Base-by-base conservation (phyloP, 1,139 yeast species). In the Entelexis paramagnoliae region DNA sequence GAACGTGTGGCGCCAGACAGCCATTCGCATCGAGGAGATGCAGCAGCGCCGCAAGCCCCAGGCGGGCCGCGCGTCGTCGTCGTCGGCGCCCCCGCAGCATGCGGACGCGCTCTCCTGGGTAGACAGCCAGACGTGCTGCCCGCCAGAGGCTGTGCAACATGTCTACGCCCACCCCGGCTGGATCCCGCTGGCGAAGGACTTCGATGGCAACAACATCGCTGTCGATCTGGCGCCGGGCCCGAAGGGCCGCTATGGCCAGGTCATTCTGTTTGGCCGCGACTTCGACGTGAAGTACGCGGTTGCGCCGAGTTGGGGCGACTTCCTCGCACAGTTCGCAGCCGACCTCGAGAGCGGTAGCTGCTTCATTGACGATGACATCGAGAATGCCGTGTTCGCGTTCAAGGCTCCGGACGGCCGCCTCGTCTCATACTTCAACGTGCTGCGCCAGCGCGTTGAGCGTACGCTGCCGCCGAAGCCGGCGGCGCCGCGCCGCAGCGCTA, bases 171-270 rank as follows among this genome's bases (percentile, higher is more conserved):
- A 87, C 65, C 80, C 87, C 7, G 79, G 77, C 63, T 89, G 97
- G 97, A 81, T 89, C 51, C 97, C 97, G 2, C 67, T 89, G 43
- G 78, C 87, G 20, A 85, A 94, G 13, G 97, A 89, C 65, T 80
- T 79, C 55, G 81, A 84, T 11, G 97, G 97, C 19, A 89, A 89
- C 68, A 87, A 87, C 63, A 80, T 89, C 50, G 97, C 89, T 47
- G 74, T 89, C 14, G 97, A 89, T 67, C 72, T 89, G 55, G 83
- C 91, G 2, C 96, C 96, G 1, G 95, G 86, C 4, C 72, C 79
- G 3, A 68, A 71, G 17, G 95, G 95, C 32, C 72, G 68, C 43
- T 75, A 80, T 72, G 97, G 96, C 16, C 95, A 88, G 66, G 85
- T 86, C 26, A 85, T 89, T 53, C 64, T 86, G 50, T 88, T 86